Base-by-base conservation (phyloP, 2,329 filamentous ascomycete genomes). In the Aspergillus vadensis region DNA sequence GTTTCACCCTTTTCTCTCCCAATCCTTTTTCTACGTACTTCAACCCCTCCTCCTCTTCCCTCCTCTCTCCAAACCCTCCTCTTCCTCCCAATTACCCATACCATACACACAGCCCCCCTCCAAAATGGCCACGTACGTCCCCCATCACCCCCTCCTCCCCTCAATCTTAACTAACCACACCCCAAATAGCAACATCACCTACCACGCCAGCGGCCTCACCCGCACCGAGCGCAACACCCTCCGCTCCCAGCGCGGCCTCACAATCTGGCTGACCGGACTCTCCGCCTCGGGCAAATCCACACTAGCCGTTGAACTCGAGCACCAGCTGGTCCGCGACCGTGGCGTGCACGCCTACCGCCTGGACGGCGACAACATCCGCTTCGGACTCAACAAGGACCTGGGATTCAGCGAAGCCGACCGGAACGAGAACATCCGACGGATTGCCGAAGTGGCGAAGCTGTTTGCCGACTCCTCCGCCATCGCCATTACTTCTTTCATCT, bases 291-390 rank as follows among this genome's bases (percentile, higher is more conserved):
- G 95, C 74, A 99, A 99, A 81, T 97, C 94, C 55, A 99, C 95
- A 60, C 91, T 99, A 64, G 95, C 95, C 58, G 96, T 92, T 2
- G 95, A 95, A 15, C 90, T 99, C 43, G 95, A 99, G 83, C 94
- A 97, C 82, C 92, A 97, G 78, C 88, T 99, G 36, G 87, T 99
- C 58, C 68, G 64, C 58, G 67, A 72, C 59, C 92, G 96, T 77
- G 90, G 89, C 47, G 82, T 95, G 55, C 82, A 89, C 58, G 91
- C 93, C 62, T 99, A 99, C 85, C 88, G 95, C 56, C 88, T 99
- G 30, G 95, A 99, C 79, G 95, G 94, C 72, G 95, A 99, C 85
- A 99, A 99, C 80, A 90, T 99, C 67, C 94, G 95, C 63, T 97
- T 98, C 81, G 95, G 95, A 15, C 85, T 99, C 68, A 99, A 98